phyloP scores from a whole-genome alignment of 2,329 filamentous ascomycete species.

The Rhynchosporium graminicola region DNA sequence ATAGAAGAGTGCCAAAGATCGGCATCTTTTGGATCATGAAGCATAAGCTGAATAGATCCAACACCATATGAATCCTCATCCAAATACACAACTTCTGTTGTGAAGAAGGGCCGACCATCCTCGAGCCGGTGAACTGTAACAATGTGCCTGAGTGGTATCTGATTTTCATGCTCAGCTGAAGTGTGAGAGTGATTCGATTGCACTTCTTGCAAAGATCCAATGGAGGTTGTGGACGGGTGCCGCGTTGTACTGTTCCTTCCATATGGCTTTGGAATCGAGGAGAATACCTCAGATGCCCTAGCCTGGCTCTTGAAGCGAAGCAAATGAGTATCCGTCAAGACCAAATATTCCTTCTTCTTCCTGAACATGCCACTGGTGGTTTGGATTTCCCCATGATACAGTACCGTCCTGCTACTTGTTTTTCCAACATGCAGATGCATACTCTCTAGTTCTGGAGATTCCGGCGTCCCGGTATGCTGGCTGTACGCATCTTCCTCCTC shows the following conservation, averaged over 20 bases:
- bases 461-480: conserved; percentile 29
- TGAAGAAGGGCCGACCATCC: conserved; percentile 66
- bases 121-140: conserved; percentile 68
- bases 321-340: conserved; percentile 68
- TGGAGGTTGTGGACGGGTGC: conserved; percentile 59
- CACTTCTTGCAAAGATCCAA: conserved; percentile 61
- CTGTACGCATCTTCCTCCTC: conserved; percentile 35
- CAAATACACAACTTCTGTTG: conserved; percentile 66
- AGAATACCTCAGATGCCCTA: conserved; percentile 65
- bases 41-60: conserved; percentile 64
- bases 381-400: conserved; percentile 70
- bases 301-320: conserved; percentile 67
- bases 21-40: conserved; percentile 63
- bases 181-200: conserved; percentile 51
- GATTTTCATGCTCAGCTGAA: conserved; percentile 54
- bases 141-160: conserved; percentile 63
- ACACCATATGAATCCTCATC: conserved; percentile 64
- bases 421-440: conserved; percentile 20
- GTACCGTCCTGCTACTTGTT: conserved; percentile 45
- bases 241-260: conserved; percentile 48
- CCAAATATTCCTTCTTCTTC: conserved; percentile 72
- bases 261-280: conserved; percentile 48
- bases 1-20: conserved; percentile 65
- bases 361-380: conserved; percentile 69
- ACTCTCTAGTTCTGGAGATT: conserved; percentile 33